Conservation (phyloP, 805 yeast genomes). For the Candida andamanensis region DNA sequence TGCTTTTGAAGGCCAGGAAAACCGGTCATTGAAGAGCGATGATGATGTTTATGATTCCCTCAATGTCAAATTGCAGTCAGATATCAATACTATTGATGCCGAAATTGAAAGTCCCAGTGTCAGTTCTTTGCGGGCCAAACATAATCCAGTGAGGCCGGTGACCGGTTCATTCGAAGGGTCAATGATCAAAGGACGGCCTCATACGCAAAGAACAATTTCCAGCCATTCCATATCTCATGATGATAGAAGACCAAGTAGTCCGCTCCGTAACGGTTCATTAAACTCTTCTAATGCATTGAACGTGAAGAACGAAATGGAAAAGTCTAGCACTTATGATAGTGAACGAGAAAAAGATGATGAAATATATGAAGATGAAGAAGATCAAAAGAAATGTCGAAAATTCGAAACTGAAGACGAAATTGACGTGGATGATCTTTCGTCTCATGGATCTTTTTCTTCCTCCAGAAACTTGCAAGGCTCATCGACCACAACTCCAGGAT, state of each 20-base stretch:
- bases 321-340: slow-evolving; percentile 2
- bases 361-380: no score
- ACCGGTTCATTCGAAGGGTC: no score
- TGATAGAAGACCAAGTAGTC: slow-evolving; percentile 5
- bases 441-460: slow-evolving; percentile 11
- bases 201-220: slow-evolving; percentile 10
- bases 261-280: slow-evolving; percentile 5
- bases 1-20: no score
- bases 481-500: slow-evolving; percentile 5
- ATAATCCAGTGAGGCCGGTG: no score
- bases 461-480: slow-evolving; percentile 5
- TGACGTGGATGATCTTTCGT: slow-evolving; percentile 15
- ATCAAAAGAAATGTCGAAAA: slow-evolving; percentile 1
- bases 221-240: slow-evolving; percentile 8
- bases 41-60: no score
- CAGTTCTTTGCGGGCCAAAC: no score
- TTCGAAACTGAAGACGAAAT: slow-evolving; percentile 18
- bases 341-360: no score
- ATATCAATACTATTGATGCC: no score
- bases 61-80: no score
- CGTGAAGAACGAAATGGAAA: slow-evolving; percentile 8
- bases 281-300: slow-evolving; percentile 2
- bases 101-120: no score
- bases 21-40: no score
- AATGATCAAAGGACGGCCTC: no score